Evolutionary conservation across 495 filamentous ascomycete species (phyloP).

Genomic region (Penicillium cataractarum): DNA sequence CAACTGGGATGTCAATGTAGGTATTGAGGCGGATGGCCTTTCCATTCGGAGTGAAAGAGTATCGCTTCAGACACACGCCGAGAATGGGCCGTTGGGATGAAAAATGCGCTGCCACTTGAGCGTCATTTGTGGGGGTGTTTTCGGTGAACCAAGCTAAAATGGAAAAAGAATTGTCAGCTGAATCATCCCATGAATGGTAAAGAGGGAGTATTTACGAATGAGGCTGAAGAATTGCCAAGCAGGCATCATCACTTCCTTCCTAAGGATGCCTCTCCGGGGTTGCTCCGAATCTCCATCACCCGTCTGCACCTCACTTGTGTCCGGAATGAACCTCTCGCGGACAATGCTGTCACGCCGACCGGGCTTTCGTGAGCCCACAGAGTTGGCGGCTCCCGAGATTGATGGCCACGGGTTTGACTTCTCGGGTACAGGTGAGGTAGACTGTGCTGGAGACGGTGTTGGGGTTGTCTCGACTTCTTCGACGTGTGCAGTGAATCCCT

Average conservation of each 20-base stretch:
- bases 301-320: conserved; percentile 41
- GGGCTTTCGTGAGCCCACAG: conserved; percentile 30
- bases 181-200: background rate
- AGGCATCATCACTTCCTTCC: conserved; percentile 90
- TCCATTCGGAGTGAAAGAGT: conserved; percentile 73
- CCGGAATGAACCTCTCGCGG: conserved; percentile 58
- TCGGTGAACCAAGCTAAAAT: conserved; percentile 64
- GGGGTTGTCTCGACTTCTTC: conserved; percentile 60
- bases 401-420: conserved; percentile 37
- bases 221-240: conserved; percentile 97
- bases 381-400: conserved; percentile 28
- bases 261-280: conserved; percentile 52
- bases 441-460: conserved; percentile 43
- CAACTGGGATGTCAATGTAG: conserved; percentile 87
- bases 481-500: conserved; percentile 55
- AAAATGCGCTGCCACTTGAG: conserved; percentile 73
- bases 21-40: conserved; percentile 71
- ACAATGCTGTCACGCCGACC: conserved; percentile 65
- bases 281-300: conserved; percentile 30
- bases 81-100: conserved; percentile 77
- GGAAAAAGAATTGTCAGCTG: conserved; percentile 40
- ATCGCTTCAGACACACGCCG: conserved; percentile 90
- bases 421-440: conserved; percentile 38
- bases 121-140: conserved; percentile 69
- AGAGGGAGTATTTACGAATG: conserved; percentile 63